Percentiles rank a stretch among this genome's conserved stretches.
These are phyloP conservation scores for Wickerhamomyces xylosicus DNA, from an alignment of 805 yeast species.

Conservation along the genomic window DNA sequence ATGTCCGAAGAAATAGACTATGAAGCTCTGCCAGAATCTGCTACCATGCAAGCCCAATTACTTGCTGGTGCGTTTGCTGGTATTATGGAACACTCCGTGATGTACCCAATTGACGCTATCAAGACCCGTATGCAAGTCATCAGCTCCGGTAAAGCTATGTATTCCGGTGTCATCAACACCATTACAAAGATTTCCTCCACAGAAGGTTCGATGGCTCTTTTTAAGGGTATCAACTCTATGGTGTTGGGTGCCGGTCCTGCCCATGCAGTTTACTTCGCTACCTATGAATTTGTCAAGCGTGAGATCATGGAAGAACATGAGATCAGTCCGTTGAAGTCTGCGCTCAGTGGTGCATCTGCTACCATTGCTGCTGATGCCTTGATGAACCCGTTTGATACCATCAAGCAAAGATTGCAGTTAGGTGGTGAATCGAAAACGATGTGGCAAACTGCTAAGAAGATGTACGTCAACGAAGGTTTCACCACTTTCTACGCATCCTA, in stretches of 20 bases:
- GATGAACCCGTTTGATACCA: slow-evolving; percentile 95
- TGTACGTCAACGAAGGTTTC: slow-evolving; percentile 56
- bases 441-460: slow-evolving; percentile 30
- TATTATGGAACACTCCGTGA: slow-evolving; percentile 93
- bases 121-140: slow-evolving; percentile 82
- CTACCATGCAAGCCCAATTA: slow-evolving; percentile 74
- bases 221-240: slow-evolving; percentile 92
- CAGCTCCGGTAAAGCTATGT: slow-evolving; percentile 9
- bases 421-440: slow-evolving; percentile 12
- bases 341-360: slow-evolving; percentile 84
- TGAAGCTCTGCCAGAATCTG: slow-evolving; percentile 83
- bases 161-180: slow-evolving; percentile 47
- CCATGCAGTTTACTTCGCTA: slow-evolving; percentile 93
- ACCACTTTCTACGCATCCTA: slow-evolving; percentile 85
- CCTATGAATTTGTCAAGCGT: slow-evolving; percentile 64
- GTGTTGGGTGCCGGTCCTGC: slow-evolving; percentile 99
- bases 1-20: slow-evolving; percentile 56
- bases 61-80: slow-evolving; percentile 98
- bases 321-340: slow-evolving; percentile 72
- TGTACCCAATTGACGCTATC: slow-evolving; percentile 95
- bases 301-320: slow-evolving; percentile 24
- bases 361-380: slow-evolving; percentile 90
- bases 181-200: slow-evolving; percentile 68
- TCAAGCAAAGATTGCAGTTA: slow-evolving; percentile 91
- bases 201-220: slow-evolving; percentile 81